phyloP scores from a whole-genome alignment of 768 basidiomycete species.

The Cytidiella melzeri region DNA sequence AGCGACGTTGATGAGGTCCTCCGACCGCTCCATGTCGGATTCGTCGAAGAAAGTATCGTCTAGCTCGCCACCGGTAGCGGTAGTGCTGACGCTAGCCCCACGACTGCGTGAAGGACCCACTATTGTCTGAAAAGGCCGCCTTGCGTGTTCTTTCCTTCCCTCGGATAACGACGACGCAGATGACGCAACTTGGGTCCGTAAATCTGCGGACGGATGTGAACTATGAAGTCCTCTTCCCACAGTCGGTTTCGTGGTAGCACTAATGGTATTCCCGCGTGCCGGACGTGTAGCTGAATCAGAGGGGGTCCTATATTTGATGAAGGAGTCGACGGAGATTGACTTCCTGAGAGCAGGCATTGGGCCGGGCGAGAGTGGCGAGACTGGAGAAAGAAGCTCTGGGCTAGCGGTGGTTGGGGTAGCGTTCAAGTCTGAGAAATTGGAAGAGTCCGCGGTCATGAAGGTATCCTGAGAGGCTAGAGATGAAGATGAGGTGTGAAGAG shows the following conservation, averaged over 20 bases:
- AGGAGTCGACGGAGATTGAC: conserved; percentile 75
- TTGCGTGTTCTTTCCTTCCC: conserved; percentile 8
- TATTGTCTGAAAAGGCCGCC: conserved; percentile 17
- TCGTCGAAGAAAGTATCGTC: conserved; percentile 28
- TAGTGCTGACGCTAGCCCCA: conserved; percentile 49
- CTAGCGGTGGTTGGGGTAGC: conserved; percentile 19
- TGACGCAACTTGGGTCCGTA: not conserved
- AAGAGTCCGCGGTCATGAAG: conserved; percentile 23
- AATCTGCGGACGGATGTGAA: not conserved
- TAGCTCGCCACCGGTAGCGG: conserved; percentile 36
- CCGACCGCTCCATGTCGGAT: conserved; percentile 23
- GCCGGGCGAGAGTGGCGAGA: conserved; percentile 23
- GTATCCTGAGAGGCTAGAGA: conserved; percentile 19
- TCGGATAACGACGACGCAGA: not conserved
- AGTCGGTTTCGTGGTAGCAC: conserved; percentile 2
- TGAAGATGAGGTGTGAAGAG: conserved; percentile 32
- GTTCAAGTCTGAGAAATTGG: conserved; percentile 17
- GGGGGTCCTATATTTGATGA: conserved; percentile 34
- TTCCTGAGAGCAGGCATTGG: conserved; percentile 51
- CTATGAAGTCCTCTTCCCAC: not conserved
- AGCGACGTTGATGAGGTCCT: conserved; percentile 16
- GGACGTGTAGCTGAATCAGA: conserved; percentile 9
- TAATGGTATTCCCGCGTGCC: conserved; percentile 9
- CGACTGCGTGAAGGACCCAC: conserved; percentile 39
- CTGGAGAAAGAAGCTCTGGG: conserved; percentile 20